Conservation (phyloP, 1,139 yeast genomes). For the Hyphopichia pseudoburtonii region DNA sequence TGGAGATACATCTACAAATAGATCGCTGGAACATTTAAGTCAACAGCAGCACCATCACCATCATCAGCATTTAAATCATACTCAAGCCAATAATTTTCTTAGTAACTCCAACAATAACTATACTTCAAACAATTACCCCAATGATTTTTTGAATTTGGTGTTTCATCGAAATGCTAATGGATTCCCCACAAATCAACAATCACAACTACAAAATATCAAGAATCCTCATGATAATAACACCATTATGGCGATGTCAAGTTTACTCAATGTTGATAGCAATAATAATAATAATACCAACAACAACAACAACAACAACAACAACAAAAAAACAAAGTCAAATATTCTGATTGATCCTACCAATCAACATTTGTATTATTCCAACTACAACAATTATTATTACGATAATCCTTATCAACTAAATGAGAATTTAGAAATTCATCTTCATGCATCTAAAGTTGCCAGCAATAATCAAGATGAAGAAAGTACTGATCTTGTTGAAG, state of each 20-base stretch:
- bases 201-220: conserved; percentile 2
- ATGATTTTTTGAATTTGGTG: conserved; percentile 50
- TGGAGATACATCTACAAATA: too few species aligned
- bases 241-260: conserved; percentile 21
- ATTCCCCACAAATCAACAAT: conserved; percentile 5
- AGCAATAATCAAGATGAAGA: conserved; percentile 27
- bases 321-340: conserved; percentile 10
- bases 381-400: conserved; percentile 42
- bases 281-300: too few species aligned
- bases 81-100: conserved; percentile 13
- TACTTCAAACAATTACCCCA: conserved; percentile 14
- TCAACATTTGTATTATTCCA: conserved; percentile 40
- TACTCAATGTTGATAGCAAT: conserved; percentile 23
- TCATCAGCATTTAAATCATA: conserved; percentile 6
- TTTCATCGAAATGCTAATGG: conserved; percentile 42
- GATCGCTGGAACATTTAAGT: conserved; percentile 2
- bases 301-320: background rate
- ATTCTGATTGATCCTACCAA: conserved; percentile 34
- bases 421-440: conserved; percentile 44
- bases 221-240: background rate
- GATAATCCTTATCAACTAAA: conserved; percentile 43
- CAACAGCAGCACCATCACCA: conserved; percentile 5
- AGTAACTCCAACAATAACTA: conserved; percentile 4
- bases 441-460: conserved; percentile 36
- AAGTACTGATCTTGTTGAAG: conserved; percentile 38